Conservation (phyloP, 2,329 filamentous ascomycete genomes). For the Ascochyta pisi region DNA sequence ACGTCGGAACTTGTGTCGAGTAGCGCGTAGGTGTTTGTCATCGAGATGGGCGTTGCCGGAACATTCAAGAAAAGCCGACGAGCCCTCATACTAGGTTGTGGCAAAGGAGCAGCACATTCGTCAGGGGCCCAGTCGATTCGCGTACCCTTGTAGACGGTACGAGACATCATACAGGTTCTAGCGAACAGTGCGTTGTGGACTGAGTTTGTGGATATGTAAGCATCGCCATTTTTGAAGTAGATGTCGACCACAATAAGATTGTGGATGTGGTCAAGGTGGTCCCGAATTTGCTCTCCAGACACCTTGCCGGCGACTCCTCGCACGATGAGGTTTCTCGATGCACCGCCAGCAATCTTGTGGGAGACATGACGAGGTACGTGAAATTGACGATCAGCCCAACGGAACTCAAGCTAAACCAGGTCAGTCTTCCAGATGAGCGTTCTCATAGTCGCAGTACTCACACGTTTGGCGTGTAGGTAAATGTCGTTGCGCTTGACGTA, state of each 20-base stretch:
- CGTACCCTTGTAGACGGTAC: constrained; percentile 71
- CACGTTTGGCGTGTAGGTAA: constrained; percentile 72
- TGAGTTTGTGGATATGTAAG: constrained; percentile 77
- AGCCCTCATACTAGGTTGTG: constrained; percentile 27
- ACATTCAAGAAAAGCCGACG: constrained; percentile 13
- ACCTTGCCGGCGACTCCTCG: constrained; percentile 62
- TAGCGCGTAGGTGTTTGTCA: constrained; percentile 42
- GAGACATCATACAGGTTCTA: constrained; percentile 75
- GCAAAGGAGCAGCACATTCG: constrained; percentile 71
- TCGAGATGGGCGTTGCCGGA: constrained; percentile 27
- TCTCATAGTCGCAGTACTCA: constrained; percentile 50
- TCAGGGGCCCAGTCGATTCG: constrained; percentile 75
- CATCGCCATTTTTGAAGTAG: constrained; percentile 63
- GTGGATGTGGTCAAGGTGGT: constrained; percentile 83
- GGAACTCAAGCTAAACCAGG: constrained; percentile 65
- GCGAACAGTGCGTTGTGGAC: constrained; percentile 78
- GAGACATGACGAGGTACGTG: constrained; percentile 68
- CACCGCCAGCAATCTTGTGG: constrained; percentile 69
- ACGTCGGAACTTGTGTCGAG: constrained; percentile 36
- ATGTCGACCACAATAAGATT: constrained; percentile 75
- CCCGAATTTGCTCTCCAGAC: constrained; percentile 69
- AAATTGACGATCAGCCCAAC: constrained; percentile 76
- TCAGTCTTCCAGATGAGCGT: constrained; percentile 3
- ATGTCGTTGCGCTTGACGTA: constrained; percentile 70
- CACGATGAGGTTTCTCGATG: constrained; percentile 77